Percentiles rank a stretch among this genome's conserved stretches.
Conservation (phyloP, 2,329 filamentous ascomycete genomes). For the Colletotrichum phormii region DNA sequence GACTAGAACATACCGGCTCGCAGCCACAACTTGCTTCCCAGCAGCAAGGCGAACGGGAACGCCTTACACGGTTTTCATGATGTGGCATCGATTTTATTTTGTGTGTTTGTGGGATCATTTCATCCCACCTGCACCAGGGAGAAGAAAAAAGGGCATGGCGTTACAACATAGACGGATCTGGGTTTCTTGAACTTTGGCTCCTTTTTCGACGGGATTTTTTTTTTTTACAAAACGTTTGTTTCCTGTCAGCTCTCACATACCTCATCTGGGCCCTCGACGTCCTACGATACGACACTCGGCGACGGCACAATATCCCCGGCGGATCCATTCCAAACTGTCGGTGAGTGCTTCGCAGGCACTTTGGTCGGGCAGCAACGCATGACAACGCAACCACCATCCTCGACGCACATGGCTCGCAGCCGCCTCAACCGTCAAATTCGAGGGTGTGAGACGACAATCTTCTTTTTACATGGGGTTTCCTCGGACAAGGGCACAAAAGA, state of each 20-base stretch:
- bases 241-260: constrained; percentile 36
- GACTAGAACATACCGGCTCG: constrained; percentile 50
- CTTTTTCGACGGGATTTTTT: neutral
- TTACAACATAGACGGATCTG: constrained; percentile 36
- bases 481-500: constrained; percentile 31
- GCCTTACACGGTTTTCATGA: constrained; percentile 36
- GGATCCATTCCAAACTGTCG: constrained; percentile 37
- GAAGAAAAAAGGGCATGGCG: constrained; percentile 30
- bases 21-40: constrained; percentile 53
- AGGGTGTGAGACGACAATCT: constrained; percentile 29
- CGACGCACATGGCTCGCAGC: constrained; percentile 32
- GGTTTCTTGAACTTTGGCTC: constrained; percentile 25
- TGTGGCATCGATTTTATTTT: constrained; percentile 37
- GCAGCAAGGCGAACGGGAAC: constrained; percentile 44
- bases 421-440: constrained; percentile 30
- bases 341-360: constrained; percentile 24
- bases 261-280: constrained; percentile 33
- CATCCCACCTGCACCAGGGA: constrained; percentile 19
- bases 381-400: constrained; percentile 36
- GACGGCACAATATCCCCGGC: constrained; percentile 31
- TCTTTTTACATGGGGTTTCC: neutral
- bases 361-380: constrained; percentile 37
- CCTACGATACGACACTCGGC: constrained; percentile 22
- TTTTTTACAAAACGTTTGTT: neutral
- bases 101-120: constrained; percentile 31